A percentile compares a stretch with the other conserved stretches of the same genome.
phyloP scores from a whole-genome alignment of 2,329 filamentous ascomycete species.

The Aspergillus sclerotialis region DNA sequence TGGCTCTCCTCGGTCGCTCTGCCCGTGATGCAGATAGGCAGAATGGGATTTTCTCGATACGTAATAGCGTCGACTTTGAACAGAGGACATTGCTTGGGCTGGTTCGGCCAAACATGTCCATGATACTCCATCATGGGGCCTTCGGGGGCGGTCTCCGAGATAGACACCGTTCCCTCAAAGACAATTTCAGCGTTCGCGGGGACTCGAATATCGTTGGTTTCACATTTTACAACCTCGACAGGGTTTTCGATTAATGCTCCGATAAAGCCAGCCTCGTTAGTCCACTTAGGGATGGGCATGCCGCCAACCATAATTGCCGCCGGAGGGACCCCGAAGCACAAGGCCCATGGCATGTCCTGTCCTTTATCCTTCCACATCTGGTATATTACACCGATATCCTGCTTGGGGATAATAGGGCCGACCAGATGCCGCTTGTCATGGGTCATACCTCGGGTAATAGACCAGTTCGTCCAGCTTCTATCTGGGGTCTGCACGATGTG shows the following conservation, averaged over 20 bases:
- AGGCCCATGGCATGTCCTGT: conserved; percentile 12
- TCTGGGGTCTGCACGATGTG: conserved; percentile 12
- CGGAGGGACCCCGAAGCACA: conserved; percentile 11
- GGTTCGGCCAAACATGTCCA: conserved; percentile 10
- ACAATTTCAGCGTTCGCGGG: conserved; percentile 15
- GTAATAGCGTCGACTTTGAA: conserved; percentile 14
- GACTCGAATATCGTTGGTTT: conserved; percentile 13
- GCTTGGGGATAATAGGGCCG: conserved; percentile 8
- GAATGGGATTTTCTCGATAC: conserved; percentile 11
- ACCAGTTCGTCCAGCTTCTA: conserved; percentile 11
- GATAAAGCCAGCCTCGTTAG: neutral
- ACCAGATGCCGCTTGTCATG: conserved; percentile 7
- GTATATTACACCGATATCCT: conserved; percentile 10
- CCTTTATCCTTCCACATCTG: conserved; percentile 12
- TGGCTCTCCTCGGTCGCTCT: conserved; percentile 13
- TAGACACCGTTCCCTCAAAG: conserved; percentile 12
- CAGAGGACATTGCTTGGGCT: conserved; percentile 7
- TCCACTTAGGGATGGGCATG: neutral
- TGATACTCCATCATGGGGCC: conserved; percentile 17
- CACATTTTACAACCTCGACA: conserved; percentile 14
- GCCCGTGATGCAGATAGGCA: conserved; percentile 12
- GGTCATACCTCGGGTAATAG: conserved; percentile 12
- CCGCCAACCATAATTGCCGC: conserved; percentile 9
- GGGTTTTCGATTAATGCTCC: conserved; percentile 8
- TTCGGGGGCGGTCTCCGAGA: conserved; percentile 10